Base-by-base conservation (phyloP, 2,329 filamentous ascomycete genomes). In the Aureobasidium sp. region DNA sequence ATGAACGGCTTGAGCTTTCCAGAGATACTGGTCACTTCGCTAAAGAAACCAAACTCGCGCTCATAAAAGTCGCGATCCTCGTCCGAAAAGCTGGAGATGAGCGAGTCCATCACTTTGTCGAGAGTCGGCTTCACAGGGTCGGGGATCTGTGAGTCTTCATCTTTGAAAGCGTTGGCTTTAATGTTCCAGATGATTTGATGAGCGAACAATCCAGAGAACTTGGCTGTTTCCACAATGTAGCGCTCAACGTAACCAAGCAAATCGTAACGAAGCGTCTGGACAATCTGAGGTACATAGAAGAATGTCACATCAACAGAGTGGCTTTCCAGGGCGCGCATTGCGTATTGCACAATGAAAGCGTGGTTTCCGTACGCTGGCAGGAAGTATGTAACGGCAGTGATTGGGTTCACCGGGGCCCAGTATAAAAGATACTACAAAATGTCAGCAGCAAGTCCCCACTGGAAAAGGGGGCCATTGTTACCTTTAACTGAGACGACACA, bases 111-210 rank as follows among this genome's bases (percentile, higher is more conserved):
- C 60, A 98, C 93, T 52, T 83, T 83, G 70, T 98, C 94, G 3
- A 99, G 79, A 0, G 86, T 93, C 2, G 93, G 91, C 67, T 99
- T 98, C 64, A 96, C 86, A 3, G 83, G 80, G 68, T 98, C 93
- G 17, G 93, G 90, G 79, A 95, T 80, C 62, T 86, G 82, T 12
- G 86, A 90, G 60, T 96, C 89, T 63, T 98, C 91, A 60, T 98
- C 94, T 68, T 96, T 98, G 77, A 88, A 98, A 1, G 90, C 88
- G 68, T 98, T 99, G 27, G 93, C 93, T 68, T 97, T 98, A 86
- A 99, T 98, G 68, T 98, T 99, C 93, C 94, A 99, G 66, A 99
- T 98, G 60, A 98, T 97, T 64, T 99, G 93, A 68, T 99, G 94
- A 2, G 94, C 91, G 69, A 98, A 98, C 7, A 97, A 74, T 68